Percentiles rank a stretch among this genome's conserved stretches.
These are phyloP conservation scores for Chrysanthemum lavandulifolium DNA, from an alignment of 129 eudicot species.

Conservation along the genomic window DNA sequence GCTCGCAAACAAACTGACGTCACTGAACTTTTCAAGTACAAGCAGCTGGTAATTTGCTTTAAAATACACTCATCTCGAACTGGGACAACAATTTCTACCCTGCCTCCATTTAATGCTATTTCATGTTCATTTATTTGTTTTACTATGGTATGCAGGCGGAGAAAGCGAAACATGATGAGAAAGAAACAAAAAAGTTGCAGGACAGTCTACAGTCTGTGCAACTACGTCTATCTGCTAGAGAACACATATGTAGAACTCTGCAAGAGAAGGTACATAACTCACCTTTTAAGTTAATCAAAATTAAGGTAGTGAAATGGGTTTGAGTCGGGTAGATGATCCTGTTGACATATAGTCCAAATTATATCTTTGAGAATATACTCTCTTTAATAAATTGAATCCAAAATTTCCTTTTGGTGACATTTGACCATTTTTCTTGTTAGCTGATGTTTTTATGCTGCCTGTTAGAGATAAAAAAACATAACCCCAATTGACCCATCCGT, in stretches of 20 bases:
- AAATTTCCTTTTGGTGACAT: too few species aligned
- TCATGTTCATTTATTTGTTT: not conserved
- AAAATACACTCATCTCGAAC: not conserved
- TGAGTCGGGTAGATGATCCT: too few species aligned
- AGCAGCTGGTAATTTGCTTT: constrained; percentile 68
- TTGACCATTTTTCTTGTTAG: too few species aligned
- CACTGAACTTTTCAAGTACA: constrained; percentile 77
- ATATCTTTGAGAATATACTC: too few species aligned
- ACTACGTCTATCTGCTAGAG: constrained; percentile 69
- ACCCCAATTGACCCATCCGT: too few species aligned
- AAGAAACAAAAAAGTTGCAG: constrained; percentile 79
- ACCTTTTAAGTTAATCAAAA: not conserved
- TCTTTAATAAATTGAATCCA: too few species aligned
- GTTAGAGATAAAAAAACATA: too few species aligned
- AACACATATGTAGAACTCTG: constrained; percentile 60
- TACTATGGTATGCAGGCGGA: constrained; percentile 55
- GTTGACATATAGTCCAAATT: too few species aligned
- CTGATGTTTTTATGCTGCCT: too few species aligned
- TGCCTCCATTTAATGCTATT: not conserved
- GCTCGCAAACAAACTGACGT: constrained; percentile 83
- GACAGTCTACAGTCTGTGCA: constrained; percentile 73
- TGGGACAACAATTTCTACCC: not conserved
- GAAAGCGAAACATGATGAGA: constrained; percentile 82
- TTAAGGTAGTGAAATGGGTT: too few species aligned
- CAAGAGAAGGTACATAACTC: constrained; percentile 73